Base-by-base conservation (phyloP, 306 rosid species). In the Corylus americana region DNA sequence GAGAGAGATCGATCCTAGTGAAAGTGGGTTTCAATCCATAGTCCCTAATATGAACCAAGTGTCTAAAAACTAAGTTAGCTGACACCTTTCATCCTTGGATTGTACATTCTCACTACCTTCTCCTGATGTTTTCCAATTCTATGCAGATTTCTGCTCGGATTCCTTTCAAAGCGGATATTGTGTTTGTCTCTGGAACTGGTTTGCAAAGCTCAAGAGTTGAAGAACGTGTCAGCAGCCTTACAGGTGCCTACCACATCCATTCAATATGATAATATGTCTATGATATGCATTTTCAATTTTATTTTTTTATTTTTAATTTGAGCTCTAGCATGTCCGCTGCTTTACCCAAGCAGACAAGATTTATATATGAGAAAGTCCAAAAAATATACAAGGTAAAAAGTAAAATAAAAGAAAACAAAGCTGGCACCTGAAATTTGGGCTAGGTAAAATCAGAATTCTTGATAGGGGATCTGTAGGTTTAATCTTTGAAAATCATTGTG, bases 121-220 rank as follows among this genome's bases (percentile, higher is more conserved):
- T 74, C 57, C 18, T 29, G 55, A 57, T 66, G 63, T 68, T 61
- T 54, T 68, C 44, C 76, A 54, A 62, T 78, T 62, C 70, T 76
- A 59, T 84, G 77, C 89, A 93, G 99, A 87, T 96, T 82, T 82
- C 88, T 71, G 92, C 93, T 62, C 90, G 91, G 84, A 85, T 88
- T 85, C 94, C 99, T 79, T 92, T 90, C 83, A 88, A 85, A 74
- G 80, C 76, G 78, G 99, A 96, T 86, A 31, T 93, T 85, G 91
- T 82, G 70, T 86, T 90, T 70, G 83, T 96, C 83, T 89, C 99
- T 44, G 92, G 92, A 80, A 88, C 88, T 82, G 88, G 79, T 80
- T 87, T 82, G 31, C 83, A 80, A 70, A 89, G 74, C 82, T 81
- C 96, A 68, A 80, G 86, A 76, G 78, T 79, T 80, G 90, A 89